Conservation (phyloP, 441 rosid genomes). For the Erodium trifolium region DNA sequence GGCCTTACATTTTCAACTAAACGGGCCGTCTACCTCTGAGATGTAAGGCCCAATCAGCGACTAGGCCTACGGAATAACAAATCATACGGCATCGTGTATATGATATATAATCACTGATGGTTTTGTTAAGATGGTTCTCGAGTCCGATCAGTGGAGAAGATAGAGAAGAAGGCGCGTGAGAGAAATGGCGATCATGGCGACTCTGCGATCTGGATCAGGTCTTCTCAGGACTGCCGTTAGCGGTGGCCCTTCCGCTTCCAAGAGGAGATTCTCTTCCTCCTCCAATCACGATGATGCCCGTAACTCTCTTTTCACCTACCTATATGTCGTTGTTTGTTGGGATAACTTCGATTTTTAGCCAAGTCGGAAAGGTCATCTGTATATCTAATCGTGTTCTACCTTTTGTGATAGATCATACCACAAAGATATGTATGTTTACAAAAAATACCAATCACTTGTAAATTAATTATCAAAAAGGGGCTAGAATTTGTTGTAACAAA, state of each 20-base stretch:
- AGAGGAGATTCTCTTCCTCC: constrained; percentile 26
- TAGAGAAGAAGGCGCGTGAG: not conserved
- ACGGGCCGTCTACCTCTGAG: not conserved
- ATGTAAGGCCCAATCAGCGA: not conserved
- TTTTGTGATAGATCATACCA: too few species aligned
- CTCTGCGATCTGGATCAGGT: constrained; percentile 39
- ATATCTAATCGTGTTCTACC: too few species aligned
- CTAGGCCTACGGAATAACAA: not conserved
- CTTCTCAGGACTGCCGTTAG: constrained; percentile 52
- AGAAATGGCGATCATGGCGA: constrained; percentile 16
- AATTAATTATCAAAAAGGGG: too few species aligned
- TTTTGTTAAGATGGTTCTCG: not conserved
- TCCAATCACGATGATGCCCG: constrained; percentile 71
- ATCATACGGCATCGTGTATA: not conserved
- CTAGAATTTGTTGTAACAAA: too few species aligned
- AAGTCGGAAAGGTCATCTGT: too few species aligned
- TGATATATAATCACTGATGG: not conserved
- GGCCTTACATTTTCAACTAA: not conserved
- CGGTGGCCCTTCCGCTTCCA: constrained; percentile 42
- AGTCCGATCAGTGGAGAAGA: not conserved
- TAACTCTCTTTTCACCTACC: constrained; percentile 18
- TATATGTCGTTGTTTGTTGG: too few species aligned
- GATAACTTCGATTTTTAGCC: too few species aligned
- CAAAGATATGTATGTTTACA: too few species aligned
- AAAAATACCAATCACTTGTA: too few species aligned